These are phyloP conservation scores for Peterozyma toletana DNA, from an alignment of 805 yeast species.

Conservation along the genomic window DNA sequence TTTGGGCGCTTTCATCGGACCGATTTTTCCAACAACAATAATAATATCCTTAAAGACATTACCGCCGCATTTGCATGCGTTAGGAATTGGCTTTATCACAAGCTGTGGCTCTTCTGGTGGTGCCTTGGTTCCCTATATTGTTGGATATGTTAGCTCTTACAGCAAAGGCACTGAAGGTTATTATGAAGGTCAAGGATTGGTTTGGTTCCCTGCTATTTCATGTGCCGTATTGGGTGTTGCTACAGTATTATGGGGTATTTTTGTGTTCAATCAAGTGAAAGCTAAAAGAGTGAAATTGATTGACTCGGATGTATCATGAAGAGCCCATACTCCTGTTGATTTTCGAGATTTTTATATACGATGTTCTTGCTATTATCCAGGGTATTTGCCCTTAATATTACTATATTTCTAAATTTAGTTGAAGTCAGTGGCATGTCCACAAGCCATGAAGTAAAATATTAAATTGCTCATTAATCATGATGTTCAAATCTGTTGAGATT, in stretches of 20 bases:
- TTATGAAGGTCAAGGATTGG: constrained; percentile 23
- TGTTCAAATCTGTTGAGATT: no score
- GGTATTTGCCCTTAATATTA: no score
- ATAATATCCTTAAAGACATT: constrained; percentile 55
- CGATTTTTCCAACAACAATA: constrained; percentile 62
- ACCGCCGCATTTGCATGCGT: constrained; percentile 53
- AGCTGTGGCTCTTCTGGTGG: constrained; percentile 82
- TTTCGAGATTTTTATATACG: no score
- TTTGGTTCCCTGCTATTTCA: constrained; percentile 21
- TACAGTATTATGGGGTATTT: constrained; percentile 18
- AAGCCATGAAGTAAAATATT: no score
- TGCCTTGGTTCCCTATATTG: constrained; percentile 60
- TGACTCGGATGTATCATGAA: no score
- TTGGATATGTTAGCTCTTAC: constrained; percentile 40
- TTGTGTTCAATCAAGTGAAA: constrained; percentile 14
- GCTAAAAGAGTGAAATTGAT: not conserved
- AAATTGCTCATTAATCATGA: no score
- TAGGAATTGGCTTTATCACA: constrained; percentile 68
- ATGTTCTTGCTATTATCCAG: no score
- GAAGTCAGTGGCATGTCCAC: no score
- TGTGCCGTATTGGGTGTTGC: constrained; percentile 16
- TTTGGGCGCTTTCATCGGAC: constrained; percentile 44
- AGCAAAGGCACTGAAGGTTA: constrained; percentile 6
- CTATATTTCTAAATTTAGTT: no score
- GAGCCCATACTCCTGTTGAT: no score